Evolutionary conservation across 441 rosid genomes (phyloP).

Genomic region (Populus tomentosa): DNA sequence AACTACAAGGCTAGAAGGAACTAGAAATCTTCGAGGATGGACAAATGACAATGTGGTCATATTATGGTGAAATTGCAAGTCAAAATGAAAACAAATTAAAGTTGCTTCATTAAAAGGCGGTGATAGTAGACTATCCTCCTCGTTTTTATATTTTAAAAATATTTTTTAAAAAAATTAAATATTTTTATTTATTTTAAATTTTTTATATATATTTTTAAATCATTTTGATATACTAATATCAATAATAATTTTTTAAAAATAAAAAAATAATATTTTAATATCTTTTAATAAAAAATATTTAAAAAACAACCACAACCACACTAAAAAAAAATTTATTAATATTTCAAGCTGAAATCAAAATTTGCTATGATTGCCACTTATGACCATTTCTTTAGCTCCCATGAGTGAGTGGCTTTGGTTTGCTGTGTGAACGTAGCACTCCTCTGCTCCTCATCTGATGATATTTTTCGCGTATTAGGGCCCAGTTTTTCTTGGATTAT

Average conservation of each 20-base stretch:
- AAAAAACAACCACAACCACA: too few species aligned
- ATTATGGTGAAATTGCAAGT: background rate
- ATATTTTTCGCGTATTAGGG: constrained; percentile 4
- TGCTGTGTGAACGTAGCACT: constrained; percentile 13
- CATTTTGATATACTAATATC: too few species aligned
- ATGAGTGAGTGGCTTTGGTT: constrained; percentile 18
- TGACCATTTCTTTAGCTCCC: constrained; percentile 23
- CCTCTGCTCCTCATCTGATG: background rate
- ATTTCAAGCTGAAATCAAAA: constrained; percentile 19
- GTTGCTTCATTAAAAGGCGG: constrained; percentile 27
- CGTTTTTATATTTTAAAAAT: too few species aligned
- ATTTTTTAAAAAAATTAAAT: too few species aligned
- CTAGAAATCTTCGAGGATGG: background rate
- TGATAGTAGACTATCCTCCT: too few species aligned
- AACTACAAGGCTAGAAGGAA: constrained; percentile 3
- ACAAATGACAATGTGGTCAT: background rate
- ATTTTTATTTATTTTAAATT: too few species aligned
- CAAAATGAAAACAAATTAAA: background rate
- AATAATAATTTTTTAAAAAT: too few species aligned
- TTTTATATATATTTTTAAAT: too few species aligned
- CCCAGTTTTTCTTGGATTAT: constrained; percentile 9
- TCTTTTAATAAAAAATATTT: too few species aligned
- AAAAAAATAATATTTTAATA: too few species aligned
- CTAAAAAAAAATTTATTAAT: too few species aligned
- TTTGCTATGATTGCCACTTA: constrained; percentile 27